Evolutionary conservation across 345 rosid genomes (phyloP), one percentile per base, ranked within the genome.

Genomic region (Moringa oleifera): DNA sequence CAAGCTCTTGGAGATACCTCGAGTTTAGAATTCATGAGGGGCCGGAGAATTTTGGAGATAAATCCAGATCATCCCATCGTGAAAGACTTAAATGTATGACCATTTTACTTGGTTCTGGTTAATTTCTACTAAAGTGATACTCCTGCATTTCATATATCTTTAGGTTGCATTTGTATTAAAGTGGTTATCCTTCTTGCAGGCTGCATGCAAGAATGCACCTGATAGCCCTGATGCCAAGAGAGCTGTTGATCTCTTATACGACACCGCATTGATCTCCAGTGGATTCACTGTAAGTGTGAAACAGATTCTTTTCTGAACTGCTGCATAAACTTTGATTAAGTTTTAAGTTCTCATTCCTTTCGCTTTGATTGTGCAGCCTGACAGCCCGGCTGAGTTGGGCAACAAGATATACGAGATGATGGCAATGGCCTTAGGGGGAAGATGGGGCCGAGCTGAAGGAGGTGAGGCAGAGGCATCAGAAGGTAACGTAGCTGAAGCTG

Each of bases 11-110:
- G 97, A 46, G 99, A 95, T 61, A 84, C 93, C 59, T 79, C 95
- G 23, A 95, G 96, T 80, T 77, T 95, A 89, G 97, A 91, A 75
- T 95, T 95, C 78, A 91, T 91, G 99, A 81, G 95, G 72, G 97
- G 99, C 37, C 79, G 97, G 69, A 91, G 96, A 80, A 91, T 95
- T 55, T 67, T 95, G 62, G 96, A 95, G 84, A 84, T 95, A 59
- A 95, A 90, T 74, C 89, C 95, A 1, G 95, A 89, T 61, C 99
- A 95, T 72, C 96, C 99, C 6, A 88, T 95, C 55, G 64, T 95
- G 45, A 81, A 87, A 73, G 97, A 95, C 75, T 79, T 95, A 53
- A 88, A 86, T 45, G 97, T 90, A 85, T 79, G 88, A 23, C 55
- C 10, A 21, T 51, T 50, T 37, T 65, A 11, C 52, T 60, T 20